Evolutionary conservation across 352 stramenopile species (phyloP), one percentile per base, ranked within the genome.

Genomic region (Pythium rhizo-oryzae): DNA sequence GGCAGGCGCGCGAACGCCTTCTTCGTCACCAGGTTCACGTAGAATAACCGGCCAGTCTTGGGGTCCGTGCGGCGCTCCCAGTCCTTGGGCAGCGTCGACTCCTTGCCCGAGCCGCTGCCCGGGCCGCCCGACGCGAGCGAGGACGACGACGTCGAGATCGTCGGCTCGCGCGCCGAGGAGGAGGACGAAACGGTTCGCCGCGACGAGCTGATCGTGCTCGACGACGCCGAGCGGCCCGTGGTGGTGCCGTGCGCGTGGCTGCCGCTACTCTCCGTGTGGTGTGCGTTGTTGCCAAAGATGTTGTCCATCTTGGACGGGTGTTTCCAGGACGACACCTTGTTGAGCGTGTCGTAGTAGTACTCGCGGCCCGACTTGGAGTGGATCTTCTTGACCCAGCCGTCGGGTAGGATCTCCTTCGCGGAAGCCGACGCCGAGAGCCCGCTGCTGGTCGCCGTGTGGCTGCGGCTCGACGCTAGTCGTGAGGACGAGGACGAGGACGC

Each of bases 21-120:
- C 67, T 93, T 93, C n/a, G 82, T 92, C 50, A 93, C 55, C 16
- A 94, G 76, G 62, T 94, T 94, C 41, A 94, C 82, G 67, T 94
- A 94, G 62, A 89, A 94, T 21, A 93, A 65, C 8, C 87, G 81
- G 0, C 85, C 87, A 3, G 83, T 93, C 75, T 92, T 92, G 11
- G 87, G 82, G 55, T 94, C 85, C 18, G 85, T 91, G 28, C 85
- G 85, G 1, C 87, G 76, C 15, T 80, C 83, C 87, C 87, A 94
- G 56, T 93, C 86, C 68, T 93, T 92, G 8, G 87, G 87, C 7
- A 94, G 71, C 44, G 70, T 74, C 19, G 75, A 51, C 49, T 72
- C 61, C 39, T 70, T 70, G 25, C 57, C 41, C 0, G 62, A 67
- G 11, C 62, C 56, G 30, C 62, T 70, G 11, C 60, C 69, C 8